Base-by-base conservation (phyloP, 441 rosid species). In the Pelargonium myrrhifolium region DNA sequence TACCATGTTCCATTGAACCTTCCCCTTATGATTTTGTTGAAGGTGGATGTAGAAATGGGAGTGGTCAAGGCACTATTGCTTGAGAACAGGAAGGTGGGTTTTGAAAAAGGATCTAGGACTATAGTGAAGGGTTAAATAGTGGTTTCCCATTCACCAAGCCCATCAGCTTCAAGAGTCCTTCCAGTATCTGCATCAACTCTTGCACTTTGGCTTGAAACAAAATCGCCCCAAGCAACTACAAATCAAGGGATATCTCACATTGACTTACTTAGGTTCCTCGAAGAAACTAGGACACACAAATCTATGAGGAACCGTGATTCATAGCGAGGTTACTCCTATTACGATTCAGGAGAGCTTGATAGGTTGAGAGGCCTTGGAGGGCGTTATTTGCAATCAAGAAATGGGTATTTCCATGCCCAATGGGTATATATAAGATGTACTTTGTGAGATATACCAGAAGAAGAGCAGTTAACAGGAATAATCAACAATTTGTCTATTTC, bases 261-360 rank as follows among this genome's bases (percentile, higher is more conserved):
- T 85, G 7, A 20, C 68, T 69, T 75, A 14, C 70, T 80, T 61
- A 83, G 98, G 68, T 81, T 84, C 75, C 72, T 86, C n/a, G n/a
- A n/a, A n/a, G n/a, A n/a, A n/a, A 4, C 89, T 84, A 11, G 93
- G 89, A 77, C 95, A 92, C 70, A 93, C 96, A 73, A 95, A 89
- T 77, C 90, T 78, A 22, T 82, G 68, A 0, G 96, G 92, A 77
- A 86, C 80, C n/a, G 31, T 60, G 2, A 87, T 62, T 20, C 69
- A 76, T 60, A 18, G 85, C 67, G 0, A 58, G 51, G 28, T 64
- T 75, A 63, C 31, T 26, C 31, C 28, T 60, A 65, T 77, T 85
- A 73, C 81, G 83, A 59, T 69, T 71, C 71, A 68, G 70, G 62
- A 89, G 22, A 62, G 97, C 89, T 73, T 86, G 93, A 71, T 97